A percentile compares a stretch with the other conserved stretches of the same genome.
phyloP scores from a whole-genome alignment of 2,329 filamentous ascomycete genomes.

The Scytalidium lignicola region DNA sequence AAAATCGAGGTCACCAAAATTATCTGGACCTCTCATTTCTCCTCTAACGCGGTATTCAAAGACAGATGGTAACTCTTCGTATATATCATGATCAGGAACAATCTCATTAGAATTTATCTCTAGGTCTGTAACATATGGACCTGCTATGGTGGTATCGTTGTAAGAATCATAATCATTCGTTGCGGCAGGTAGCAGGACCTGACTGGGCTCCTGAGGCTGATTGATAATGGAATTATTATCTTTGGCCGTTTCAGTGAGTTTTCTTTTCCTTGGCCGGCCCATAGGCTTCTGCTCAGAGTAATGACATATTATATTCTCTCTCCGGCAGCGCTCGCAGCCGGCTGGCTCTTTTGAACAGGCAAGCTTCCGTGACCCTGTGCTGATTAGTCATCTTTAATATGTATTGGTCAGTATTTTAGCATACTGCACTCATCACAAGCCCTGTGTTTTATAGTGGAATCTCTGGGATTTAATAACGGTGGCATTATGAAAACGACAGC shows the following conservation, averaged over 20 bases:
- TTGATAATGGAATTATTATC: constrained; percentile 8
- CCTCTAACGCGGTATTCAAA: not conserved
- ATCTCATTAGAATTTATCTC: not conserved
- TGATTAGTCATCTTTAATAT: constrained; percentile 18
- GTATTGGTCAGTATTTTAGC: constrained; percentile 18
- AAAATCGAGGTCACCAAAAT: not conserved
- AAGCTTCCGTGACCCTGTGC: constrained; percentile 54
- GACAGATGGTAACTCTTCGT: not conserved
- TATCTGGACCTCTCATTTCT: not conserved
- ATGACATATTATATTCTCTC: constrained; percentile 51
- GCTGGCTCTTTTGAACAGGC: constrained; percentile 58
- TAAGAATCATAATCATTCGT: constrained; percentile 8
- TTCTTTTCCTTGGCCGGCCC: constrained; percentile 59
- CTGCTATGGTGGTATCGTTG: constrained; percentile 6
- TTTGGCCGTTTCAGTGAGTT: constrained; percentile 22
- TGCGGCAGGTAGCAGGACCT: constrained; percentile 7
- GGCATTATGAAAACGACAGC: constrained; percentile 5
- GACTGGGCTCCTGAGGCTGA: constrained; percentile 8
- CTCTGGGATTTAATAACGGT: constrained; percentile 5
- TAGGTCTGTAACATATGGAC: constrained; percentile 14
- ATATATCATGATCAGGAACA: not conserved
- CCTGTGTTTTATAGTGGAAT: constrained; percentile 42
- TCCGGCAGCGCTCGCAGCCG: constrained; percentile 54
- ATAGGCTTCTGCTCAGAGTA: constrained; percentile 63
- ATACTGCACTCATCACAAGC: constrained; percentile 65